Percentiles rank a stretch among this genome's conserved stretches.
These are phyloP conservation scores for Leucaena leucocephala DNA, from an alignment of 306 rosid genomes.

Conservation along the genomic window DNA sequence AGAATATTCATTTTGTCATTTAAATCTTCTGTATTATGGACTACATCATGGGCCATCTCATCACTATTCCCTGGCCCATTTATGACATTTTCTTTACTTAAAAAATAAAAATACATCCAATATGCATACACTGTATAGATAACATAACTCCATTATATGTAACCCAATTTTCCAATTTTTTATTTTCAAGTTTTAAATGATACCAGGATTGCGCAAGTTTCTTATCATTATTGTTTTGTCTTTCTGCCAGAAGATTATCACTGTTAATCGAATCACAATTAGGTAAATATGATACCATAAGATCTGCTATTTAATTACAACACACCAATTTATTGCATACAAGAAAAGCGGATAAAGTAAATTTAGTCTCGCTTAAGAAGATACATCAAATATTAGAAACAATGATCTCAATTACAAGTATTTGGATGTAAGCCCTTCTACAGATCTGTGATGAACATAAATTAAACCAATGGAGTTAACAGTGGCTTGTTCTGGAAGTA, in stretches of 20 bases:
- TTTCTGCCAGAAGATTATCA: background rate
- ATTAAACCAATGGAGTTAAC: slow-evolving; percentile 55
- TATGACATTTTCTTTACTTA: background rate
- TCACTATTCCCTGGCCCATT: too few relatives aligned
- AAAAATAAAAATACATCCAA: background rate
- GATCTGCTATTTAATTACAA: background rate
- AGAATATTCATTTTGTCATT: too few relatives aligned
- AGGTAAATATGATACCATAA: background rate
- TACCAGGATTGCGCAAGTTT: background rate
- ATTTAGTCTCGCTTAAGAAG: background rate
- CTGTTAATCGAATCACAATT: background rate
- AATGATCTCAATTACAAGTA: background rate
- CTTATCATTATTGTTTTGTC: background rate
- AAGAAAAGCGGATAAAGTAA: background rate
- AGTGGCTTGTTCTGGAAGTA: slow-evolving; percentile 58
- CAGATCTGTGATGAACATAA: background rate
- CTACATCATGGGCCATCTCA: too few relatives aligned
- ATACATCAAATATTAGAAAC: background rate
- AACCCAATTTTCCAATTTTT: too few relatives aligned
- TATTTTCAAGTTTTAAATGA: background rate
- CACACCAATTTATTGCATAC: background rate
- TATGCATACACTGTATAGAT: background rate
- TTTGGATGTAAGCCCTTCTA: background rate
- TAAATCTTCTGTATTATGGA: too few relatives aligned
- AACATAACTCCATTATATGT: background rate